These are phyloP conservation scores for Plasmodium billcollinsi DNA, from an alignment of 169 alveolate genomes.

Conservation along the genomic window DNA sequence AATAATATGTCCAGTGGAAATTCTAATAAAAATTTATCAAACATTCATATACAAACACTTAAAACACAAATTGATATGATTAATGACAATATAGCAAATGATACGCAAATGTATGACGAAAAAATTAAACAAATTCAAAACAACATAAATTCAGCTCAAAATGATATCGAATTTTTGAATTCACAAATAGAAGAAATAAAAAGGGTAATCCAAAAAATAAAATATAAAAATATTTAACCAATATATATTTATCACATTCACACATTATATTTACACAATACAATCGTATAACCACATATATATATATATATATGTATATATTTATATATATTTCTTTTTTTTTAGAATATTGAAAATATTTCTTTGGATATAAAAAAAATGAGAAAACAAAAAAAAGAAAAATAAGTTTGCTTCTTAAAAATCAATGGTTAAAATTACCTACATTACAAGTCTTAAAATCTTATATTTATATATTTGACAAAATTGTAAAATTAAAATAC, in stretches of 20 bases:
- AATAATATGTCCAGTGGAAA: constrained; percentile 16
- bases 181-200: constrained; percentile 70
- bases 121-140: constrained; percentile 36
- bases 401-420: background rate
- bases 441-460: no score
- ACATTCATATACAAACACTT: constrained; percentile 44
- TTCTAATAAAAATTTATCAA: constrained; percentile 31
- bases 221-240: background rate
- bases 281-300: background rate
- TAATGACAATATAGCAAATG: constrained; percentile 51
- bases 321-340: background rate
- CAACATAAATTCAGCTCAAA: constrained; percentile 45
- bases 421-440: no score
- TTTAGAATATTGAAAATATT: constrained; percentile 60
- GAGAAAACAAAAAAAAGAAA: constrained; percentile 68
- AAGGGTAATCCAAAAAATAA: constrained; percentile 36
- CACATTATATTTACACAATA: background rate
- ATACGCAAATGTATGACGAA: constrained; percentile 40
- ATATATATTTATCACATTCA: background rate
- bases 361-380: constrained; percentile 57
- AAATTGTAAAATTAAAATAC: no score
- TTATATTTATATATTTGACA: no score
- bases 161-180: constrained; percentile 71
- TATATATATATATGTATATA: background rate
- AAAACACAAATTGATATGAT: constrained; percentile 72